A percentile compares a stretch with the other conserved stretches of the same genome.
These are phyloP conservation scores for Dryas octopetala DNA, from an alignment of 306 rosid genomes.

Conservation along the genomic window DNA sequence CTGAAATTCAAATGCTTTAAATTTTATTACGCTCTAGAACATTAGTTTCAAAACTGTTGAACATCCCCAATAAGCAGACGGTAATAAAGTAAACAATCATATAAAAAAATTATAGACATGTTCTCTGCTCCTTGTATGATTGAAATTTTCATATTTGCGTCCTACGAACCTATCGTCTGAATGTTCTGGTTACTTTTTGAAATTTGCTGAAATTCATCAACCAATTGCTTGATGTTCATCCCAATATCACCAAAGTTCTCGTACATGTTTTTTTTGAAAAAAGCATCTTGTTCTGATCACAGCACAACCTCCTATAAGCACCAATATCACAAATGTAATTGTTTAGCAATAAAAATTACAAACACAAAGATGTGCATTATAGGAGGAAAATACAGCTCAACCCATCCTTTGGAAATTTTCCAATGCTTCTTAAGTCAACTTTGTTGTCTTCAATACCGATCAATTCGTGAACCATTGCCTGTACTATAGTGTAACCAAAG, in stretches of 20 bases:
- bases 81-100: neutral
- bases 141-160: constrained; percentile 11
- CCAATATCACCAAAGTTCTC: constrained; percentile 99
- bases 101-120: neutral
- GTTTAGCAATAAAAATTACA: constrained; percentile 25
- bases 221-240: constrained; percentile 89
- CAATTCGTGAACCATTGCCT: constrained; percentile 99
- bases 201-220: constrained; percentile 91
- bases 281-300: constrained; percentile 88
- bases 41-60: neutral
- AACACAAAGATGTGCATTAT: constrained; percentile 9
- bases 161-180: constrained; percentile 84
- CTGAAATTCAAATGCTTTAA: neutral
- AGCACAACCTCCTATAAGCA: constrained; percentile 81
- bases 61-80: neutral
- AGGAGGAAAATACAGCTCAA: constrained; percentile 36
- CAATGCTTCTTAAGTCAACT: constrained; percentile 77
- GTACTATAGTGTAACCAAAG: constrained; percentile 26
- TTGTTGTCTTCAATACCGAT: constrained; percentile 93
- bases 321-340: constrained; percentile 21
- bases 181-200: constrained; percentile 87
- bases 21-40: neutral
- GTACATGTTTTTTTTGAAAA: constrained; percentile 87
- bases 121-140: constrained; percentile 7
- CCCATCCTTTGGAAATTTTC: constrained; percentile 81